Evolutionary conservation across 1,284 basidiomycete genomes (phyloP).

Genomic region (Phaffia rhodozyma): DNA sequence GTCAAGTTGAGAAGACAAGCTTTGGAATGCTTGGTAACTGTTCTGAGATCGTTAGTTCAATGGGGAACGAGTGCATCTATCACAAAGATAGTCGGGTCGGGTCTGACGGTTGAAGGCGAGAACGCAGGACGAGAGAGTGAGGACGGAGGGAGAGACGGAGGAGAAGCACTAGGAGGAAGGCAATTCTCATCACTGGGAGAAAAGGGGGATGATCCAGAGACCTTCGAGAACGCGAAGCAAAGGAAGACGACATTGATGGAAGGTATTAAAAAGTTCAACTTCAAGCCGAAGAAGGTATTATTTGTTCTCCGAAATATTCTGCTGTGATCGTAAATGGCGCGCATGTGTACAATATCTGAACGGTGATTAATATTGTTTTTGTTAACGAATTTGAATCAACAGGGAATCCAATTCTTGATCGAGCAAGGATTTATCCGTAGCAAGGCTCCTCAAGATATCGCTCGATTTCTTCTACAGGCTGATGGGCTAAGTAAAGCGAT

Average conservation of each 20-base stretch:
- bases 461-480: slow-evolving; percentile 72
- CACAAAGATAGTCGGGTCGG: slow-evolving; percentile 12
- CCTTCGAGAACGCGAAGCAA: slow-evolving; percentile 92
- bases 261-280: slow-evolving; percentile 96
- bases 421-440: slow-evolving; percentile 80
- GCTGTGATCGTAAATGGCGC: background rate
- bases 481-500: slow-evolving; percentile 91
- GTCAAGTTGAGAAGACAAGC: slow-evolving; percentile 73
- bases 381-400: slow-evolving; percentile 11
- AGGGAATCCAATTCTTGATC: slow-evolving; percentile 82
- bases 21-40: slow-evolving; percentile 75
- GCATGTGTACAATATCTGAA: background rate
- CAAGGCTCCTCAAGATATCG: slow-evolving; percentile 65
- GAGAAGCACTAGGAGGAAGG: slow-evolving; percentile 8
- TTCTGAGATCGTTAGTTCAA: slow-evolving; percentile 72
- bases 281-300: slow-evolving; percentile 80
- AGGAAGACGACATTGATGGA: slow-evolving; percentile 92
- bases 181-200: slow-evolving; percentile 18
- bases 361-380: background rate
- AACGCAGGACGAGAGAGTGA: slow-evolving; percentile 29
- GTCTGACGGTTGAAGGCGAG: slow-evolving; percentile 21
- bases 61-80: slow-evolving; percentile 55
- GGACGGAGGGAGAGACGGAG: slow-evolving; percentile 4
- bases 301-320: background rate
- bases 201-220: slow-evolving; percentile 67